phyloP scores from a whole-genome alignment of 148 eudicot species.

The Euryodendron excelsum region DNA sequence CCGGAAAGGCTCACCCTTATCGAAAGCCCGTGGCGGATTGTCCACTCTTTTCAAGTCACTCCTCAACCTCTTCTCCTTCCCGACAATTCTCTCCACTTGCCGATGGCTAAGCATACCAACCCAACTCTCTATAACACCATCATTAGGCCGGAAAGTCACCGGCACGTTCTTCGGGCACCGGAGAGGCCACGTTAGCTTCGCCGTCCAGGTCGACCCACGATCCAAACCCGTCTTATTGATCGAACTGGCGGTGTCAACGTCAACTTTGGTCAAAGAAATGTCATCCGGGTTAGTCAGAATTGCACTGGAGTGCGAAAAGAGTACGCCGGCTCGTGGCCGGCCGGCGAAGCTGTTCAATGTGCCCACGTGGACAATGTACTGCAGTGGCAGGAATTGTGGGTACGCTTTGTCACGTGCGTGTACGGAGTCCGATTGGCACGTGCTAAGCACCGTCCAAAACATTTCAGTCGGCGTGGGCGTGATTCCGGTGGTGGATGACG shows the following conservation, averaged over 20 bases:
- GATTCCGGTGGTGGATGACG: slow-evolving; percentile 40
- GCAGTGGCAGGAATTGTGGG: slow-evolving; percentile 75
- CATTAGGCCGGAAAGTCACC: slow-evolving; percentile 36
- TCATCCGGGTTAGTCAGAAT: slow-evolving; percentile 67
- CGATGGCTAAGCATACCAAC: slow-evolving; percentile 35
- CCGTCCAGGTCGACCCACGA: slow-evolving; percentile 49
- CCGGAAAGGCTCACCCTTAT: slow-evolving; percentile 10
- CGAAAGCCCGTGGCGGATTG: slow-evolving; percentile 24
- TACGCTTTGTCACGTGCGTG: slow-evolving; percentile 47
- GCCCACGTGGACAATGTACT: slow-evolving; percentile 58
- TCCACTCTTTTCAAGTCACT: slow-evolving; percentile 53
- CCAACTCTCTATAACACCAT: slow-evolving; percentile 28
- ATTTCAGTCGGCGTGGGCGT: slow-evolving; percentile 86
- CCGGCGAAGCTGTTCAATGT: slow-evolving; percentile 42
- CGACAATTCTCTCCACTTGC: slow-evolving; percentile 43
- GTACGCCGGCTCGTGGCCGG: slow-evolving; percentile 8
- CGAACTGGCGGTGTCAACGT: slow-evolving; percentile 58
- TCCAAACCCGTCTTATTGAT: slow-evolving; percentile 56
- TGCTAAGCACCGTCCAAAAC: slow-evolving; percentile 57
- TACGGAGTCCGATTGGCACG: slow-evolving; percentile 68
- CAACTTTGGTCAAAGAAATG: slow-evolving; percentile 55
- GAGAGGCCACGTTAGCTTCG: slow-evolving; percentile 65
- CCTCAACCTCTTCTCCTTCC: slow-evolving; percentile 44
- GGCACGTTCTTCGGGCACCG: slow-evolving; percentile 69
- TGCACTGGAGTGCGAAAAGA: slow-evolving; percentile 52